A percentile compares a stretch with the other conserved stretches of the same genome.
Conservation (phyloP, 2,329 filamentous ascomycete genomes). For the Alternaria brassicicola region DNA sequence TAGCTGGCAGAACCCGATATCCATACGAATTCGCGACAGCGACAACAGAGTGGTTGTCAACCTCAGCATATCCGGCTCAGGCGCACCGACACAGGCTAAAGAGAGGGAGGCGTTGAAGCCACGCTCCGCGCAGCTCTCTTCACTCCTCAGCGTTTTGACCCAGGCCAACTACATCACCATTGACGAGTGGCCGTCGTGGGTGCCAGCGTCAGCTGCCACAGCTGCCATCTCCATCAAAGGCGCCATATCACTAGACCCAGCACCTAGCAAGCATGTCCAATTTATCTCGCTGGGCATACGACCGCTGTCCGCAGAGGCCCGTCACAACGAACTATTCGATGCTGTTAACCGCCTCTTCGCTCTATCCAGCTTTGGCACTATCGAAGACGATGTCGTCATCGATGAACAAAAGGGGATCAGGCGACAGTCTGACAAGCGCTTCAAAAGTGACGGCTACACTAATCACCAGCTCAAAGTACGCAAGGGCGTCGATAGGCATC, state of each 20-base stretch:
- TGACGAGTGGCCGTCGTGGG: conserved; percentile 65
- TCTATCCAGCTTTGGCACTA: conserved; percentile 75
- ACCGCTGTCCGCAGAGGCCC: conserved; percentile 64
- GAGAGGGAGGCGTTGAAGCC: not conserved
- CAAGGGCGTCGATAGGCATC: conserved; percentile 80
- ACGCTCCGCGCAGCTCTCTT: conserved; percentile 28
- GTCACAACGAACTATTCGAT: conserved; percentile 72
- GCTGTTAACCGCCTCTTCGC: conserved; percentile 79
- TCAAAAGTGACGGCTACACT: conserved; percentile 57
- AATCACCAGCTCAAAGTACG: conserved; percentile 60
- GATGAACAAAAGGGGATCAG: conserved; percentile 48
- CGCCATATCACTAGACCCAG: conserved; percentile 72
- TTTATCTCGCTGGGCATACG: conserved; percentile 80
- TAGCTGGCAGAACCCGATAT: conserved; percentile 65
- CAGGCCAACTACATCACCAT: conserved; percentile 70
- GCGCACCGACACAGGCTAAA: not conserved
- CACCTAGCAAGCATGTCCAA: conserved; percentile 74
- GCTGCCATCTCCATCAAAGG: conserved; percentile 68
- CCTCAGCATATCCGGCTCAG: conserved; percentile 26
- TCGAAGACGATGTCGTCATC: conserved; percentile 54
- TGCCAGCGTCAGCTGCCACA: conserved; percentile 71
- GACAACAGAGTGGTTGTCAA: conserved; percentile 48
- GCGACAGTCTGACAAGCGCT: conserved; percentile 48
- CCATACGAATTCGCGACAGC: conserved; percentile 65
- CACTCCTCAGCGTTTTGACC: conserved; percentile 57